Conservation (phyloP, 306 rosid genomes). For the Casuarina glauca region DNA sequence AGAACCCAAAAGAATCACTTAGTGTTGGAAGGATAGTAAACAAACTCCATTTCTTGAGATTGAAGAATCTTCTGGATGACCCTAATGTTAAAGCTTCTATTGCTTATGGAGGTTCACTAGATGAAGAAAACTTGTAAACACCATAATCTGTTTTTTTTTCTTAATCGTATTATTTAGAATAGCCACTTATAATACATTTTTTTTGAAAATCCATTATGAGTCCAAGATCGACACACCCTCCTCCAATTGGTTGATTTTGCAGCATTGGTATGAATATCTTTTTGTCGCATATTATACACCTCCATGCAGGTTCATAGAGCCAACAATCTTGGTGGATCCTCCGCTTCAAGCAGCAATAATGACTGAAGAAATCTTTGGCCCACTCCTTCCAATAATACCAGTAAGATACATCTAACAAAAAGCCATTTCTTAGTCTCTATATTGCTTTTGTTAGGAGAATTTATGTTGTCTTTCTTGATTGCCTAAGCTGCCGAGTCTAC, state of each 20-base stretch:
- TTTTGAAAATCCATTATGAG: too few species aligned
- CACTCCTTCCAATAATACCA: conserved; percentile 71
- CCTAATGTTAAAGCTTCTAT: conserved; percentile 47
- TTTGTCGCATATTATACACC: not conserved
- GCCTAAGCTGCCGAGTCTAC: too few species aligned
- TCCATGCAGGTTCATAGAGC: conserved; percentile 69
- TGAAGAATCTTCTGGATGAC: conserved; percentile 46
- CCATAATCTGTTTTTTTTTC: not conserved
- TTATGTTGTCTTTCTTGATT: not conserved
- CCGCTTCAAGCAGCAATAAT: conserved; percentile 63
- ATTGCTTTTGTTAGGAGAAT: not conserved
- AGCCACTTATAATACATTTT: too few species aligned
- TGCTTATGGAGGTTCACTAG: conserved; percentile 62
- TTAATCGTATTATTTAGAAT: not conserved
- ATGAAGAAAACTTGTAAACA: conserved; percentile 60
- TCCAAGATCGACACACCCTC: too few species aligned
- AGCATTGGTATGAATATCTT: too few species aligned
- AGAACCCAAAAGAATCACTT: conserved; percentile 42
- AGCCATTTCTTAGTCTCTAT: not conserved
- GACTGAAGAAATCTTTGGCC: conserved; percentile 81
- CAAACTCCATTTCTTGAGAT: conserved; percentile 46
- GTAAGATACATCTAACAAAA: conserved; percentile 33
- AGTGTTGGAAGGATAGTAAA: conserved; percentile 59
- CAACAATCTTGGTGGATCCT: conserved; percentile 74
- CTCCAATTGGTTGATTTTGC: too few species aligned